Evolutionary conservation across 2,329 filamentous ascomycete species (phyloP).

Genomic region (Fusarium pseudonygamai): DNA sequence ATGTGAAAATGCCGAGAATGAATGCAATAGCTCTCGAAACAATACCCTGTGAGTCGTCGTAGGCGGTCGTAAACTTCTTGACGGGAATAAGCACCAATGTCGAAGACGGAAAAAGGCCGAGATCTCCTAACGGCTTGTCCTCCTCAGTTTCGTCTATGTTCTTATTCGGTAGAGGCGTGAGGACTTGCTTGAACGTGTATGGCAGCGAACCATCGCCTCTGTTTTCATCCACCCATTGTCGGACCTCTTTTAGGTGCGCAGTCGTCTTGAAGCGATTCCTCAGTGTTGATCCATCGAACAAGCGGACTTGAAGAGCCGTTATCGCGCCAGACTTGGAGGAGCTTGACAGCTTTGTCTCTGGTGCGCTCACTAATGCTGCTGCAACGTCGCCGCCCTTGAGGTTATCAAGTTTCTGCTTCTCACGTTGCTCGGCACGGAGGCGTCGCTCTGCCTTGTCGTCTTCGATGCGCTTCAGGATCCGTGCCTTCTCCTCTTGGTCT

Average conservation of each 20-base stretch:
- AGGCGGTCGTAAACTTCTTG: conserved; percentile 56
- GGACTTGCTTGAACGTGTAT: conserved; percentile 85
- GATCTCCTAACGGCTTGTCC: conserved; percentile 69
- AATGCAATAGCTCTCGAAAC: conserved; percentile 45
- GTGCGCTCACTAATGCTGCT: conserved; percentile 44
- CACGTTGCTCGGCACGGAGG: conserved; percentile 61
- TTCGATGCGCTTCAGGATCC: conserved; percentile 79
- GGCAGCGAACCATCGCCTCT: conserved; percentile 67
- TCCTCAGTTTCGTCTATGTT: conserved; percentile 82
- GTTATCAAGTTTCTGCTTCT: conserved; percentile 50
- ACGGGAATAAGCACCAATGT: conserved; percentile 85
- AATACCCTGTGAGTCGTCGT: conserved; percentile 45
- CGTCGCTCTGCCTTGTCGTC: conserved; percentile 77
- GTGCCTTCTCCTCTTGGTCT: conserved; percentile 72
- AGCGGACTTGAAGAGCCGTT: conserved; percentile 76
- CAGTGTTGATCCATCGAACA: conserved; percentile 86
- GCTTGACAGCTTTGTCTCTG: conserved; percentile 46
- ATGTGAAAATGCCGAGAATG: conserved; percentile 49
- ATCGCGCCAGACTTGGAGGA: conserved; percentile 43
- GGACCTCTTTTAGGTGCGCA: conserved; percentile 73
- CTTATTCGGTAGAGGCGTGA: conserved; percentile 80
- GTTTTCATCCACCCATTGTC: conserved; percentile 78
- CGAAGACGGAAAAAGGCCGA: conserved; percentile 80
- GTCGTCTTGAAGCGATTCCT: conserved; percentile 74
- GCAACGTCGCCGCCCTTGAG: conserved; percentile 45